Conservation (phyloP, 257 asterid species). For the Solanum piurae region DNA sequence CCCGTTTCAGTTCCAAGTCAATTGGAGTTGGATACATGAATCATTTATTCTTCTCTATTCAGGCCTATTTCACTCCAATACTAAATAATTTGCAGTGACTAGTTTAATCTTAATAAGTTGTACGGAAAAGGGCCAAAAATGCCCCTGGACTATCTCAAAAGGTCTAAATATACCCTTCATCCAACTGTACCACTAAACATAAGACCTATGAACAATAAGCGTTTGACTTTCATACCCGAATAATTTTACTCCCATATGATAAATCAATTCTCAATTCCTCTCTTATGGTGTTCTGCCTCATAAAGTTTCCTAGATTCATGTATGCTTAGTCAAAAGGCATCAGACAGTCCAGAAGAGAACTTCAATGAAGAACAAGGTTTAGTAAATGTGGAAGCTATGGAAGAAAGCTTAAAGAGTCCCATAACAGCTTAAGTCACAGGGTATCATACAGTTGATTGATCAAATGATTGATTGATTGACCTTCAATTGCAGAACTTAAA, state of each 20-base stretch:
- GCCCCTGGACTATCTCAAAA: neutral
- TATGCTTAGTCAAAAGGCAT: neutral
- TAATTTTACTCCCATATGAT: neutral
- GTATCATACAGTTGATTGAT: neutral
- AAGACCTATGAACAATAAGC: neutral
- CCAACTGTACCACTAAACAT: neutral
- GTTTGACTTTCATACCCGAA: neutral
- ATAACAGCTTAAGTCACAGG: neutral
- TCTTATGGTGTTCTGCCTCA: neutral
- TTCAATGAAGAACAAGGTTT: neutral
- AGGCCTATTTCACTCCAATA: neutral
- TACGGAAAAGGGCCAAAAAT: neutral
- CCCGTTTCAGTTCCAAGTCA: neutral
- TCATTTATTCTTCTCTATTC: neutral
- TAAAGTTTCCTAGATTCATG: neutral
- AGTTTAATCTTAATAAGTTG: neutral
- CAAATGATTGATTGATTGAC: neutral
- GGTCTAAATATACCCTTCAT: neutral
- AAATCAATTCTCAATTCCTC: neutral
- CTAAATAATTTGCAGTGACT: neutral
- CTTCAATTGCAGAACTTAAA: constrained; percentile 1
- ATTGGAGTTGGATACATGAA: neutral
- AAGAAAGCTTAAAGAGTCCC: neutral
- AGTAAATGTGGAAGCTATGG: neutral
- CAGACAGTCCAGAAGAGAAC: neutral